Base-by-base conservation (phyloP, 176 grass and related monocot genomes). In the Saccharum spontaneum region DNA sequence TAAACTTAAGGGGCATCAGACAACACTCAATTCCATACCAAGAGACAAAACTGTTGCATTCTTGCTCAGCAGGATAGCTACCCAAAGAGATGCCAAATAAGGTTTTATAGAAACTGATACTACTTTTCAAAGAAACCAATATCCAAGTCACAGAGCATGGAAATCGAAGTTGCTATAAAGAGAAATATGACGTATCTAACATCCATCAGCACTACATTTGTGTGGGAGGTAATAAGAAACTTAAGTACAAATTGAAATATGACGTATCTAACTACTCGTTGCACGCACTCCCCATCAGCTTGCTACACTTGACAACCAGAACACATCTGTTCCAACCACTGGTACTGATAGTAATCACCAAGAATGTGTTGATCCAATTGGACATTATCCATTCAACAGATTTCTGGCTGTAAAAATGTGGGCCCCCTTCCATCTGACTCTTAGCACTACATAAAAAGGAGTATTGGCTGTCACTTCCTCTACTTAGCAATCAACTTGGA, bases 131-230 rank as follows among this genome's bases (percentile, higher is more conserved):
- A 39, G 1, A 22, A 20, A 5, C 14, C 28, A 34, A 31, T 5
- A 39, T 40, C 31, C 17, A 69, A 22, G 16, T n/a, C 8, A 10
- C 34, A 69, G 9, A 40, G 17, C 34, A 69, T 69, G 4, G 10
- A 10, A 57, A 22, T 22, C 18, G 18, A 59, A 59, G 20, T n/a
- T 10, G 55, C 55, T 59, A 59, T 10, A 59, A 43, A 23, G 10
- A 71, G 20, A 71, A 71, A n/a, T 43, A 71, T 71, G 68, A 43
- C 68, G 38, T n/a, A 71, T 41, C 38, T 69, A 69, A 70, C 67
- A 41, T 69, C 36, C 17, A 69, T 39, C 18, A 40, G 20, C 36
- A 22, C 36, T 41, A 59, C 55, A n/a, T 70, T 70, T 70, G 16
- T 37, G 8, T n/a, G 37, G 16, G 0, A 69, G 7, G 34, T 69